Conservation (phyloP, 441 rosid species). For the Pelargonium citronellum region DNA sequence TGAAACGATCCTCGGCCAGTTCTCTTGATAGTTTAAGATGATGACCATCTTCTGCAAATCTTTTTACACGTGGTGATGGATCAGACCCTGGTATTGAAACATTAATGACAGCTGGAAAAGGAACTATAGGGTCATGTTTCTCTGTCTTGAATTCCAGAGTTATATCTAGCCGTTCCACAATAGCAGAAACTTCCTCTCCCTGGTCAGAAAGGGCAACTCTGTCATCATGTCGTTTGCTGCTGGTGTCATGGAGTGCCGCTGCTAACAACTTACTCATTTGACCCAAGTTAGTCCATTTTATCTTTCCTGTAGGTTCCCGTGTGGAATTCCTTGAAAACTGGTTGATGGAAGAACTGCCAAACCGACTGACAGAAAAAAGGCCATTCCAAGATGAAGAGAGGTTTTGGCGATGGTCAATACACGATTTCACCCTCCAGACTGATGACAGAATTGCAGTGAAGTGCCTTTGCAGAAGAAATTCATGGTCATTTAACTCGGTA, state of each 20-base stretch:
- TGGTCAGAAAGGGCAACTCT: slow-evolving; percentile 32
- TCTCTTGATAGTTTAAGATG: slow-evolving; percentile 37
- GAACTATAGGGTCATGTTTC: slow-evolving; percentile 35
- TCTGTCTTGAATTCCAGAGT: slow-evolving; percentile 64
- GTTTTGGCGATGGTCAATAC: slow-evolving; percentile 27
- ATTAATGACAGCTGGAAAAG: slow-evolving; percentile 52
- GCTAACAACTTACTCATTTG: slow-evolving; percentile 53
- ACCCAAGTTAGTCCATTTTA: slow-evolving; percentile 48
- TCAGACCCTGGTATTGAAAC: slow-evolving; percentile 50
- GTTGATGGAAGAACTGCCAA: slow-evolving; percentile 36
- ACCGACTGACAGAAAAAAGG: slow-evolving; percentile 45
- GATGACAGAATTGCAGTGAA: slow-evolving; percentile 79
- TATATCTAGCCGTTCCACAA: slow-evolving; percentile 48
- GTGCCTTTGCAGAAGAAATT: slow-evolving; percentile 88
- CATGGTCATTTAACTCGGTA: slow-evolving; percentile 73
- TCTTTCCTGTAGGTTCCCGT: slow-evolving; percentile 43
- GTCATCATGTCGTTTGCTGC: slow-evolving; percentile 34
- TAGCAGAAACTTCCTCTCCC: slow-evolving; percentile 39
- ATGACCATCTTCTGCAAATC: slow-evolving; percentile 32
- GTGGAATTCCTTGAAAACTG: slow-evolving; percentile 30
- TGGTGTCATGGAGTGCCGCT: slow-evolving; percentile 62
- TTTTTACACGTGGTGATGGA: slow-evolving; percentile 25
- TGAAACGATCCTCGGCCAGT: slow-evolving; percentile 70
- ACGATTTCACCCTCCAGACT: slow-evolving; percentile 55
- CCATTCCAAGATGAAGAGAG: slow-evolving; percentile 42